phyloP scores from a whole-genome alignment of 768 basidiomycete genomes.

The Boletus edulis region DNA sequence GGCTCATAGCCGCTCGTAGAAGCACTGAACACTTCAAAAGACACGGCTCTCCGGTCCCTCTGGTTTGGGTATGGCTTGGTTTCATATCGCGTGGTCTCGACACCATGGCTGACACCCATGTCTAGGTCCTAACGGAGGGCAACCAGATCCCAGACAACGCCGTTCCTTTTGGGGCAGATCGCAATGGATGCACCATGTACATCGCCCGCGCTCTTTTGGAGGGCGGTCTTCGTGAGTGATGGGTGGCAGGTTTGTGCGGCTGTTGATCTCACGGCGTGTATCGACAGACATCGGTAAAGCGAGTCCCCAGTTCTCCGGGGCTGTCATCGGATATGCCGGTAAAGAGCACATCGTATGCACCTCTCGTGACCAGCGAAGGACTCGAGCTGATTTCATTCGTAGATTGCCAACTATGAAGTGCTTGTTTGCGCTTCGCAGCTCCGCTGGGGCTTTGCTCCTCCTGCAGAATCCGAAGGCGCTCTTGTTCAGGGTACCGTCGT shows the following conservation, averaged over 20 bases:
- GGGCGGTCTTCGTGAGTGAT: slow-evolving; percentile 28
- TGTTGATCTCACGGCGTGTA: neutral
- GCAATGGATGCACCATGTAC: slow-evolving; percentile 26
- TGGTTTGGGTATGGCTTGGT: slow-evolving; percentile 28
- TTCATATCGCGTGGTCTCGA: neutral
- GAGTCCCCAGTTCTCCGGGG: slow-evolving; percentile 30
- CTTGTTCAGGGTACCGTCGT: slow-evolving; percentile 30
- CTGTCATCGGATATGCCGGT: slow-evolving; percentile 32
- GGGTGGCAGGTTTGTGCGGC: neutral
- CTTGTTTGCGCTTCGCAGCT: slow-evolving; percentile 36
- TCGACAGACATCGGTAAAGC: slow-evolving; percentile 35
- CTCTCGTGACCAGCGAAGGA: neutral
- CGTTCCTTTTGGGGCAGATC: slow-evolving; percentile 32
- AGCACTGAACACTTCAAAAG: slow-evolving; percentile 29
- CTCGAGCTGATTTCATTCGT: neutral
- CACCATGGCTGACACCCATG: neutral
- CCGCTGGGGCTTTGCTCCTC: slow-evolving; percentile 29
- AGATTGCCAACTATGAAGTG: slow-evolving; percentile 34
- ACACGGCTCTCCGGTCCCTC: slow-evolving; percentile 28
- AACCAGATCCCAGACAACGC: slow-evolving; percentile 35
- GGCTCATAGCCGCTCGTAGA: slow-evolving; percentile 28
- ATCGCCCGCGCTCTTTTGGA: slow-evolving; percentile 33
- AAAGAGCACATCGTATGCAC: slow-evolving; percentile 31
- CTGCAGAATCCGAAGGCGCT: slow-evolving; percentile 3
- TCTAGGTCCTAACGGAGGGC: slow-evolving; percentile 30